Percentiles rank a stretch among this genome's conserved stretches.
phyloP scores from a whole-genome alignment of 2,329 filamentous ascomycete species.

The Hypoxylon sp. region DNA sequence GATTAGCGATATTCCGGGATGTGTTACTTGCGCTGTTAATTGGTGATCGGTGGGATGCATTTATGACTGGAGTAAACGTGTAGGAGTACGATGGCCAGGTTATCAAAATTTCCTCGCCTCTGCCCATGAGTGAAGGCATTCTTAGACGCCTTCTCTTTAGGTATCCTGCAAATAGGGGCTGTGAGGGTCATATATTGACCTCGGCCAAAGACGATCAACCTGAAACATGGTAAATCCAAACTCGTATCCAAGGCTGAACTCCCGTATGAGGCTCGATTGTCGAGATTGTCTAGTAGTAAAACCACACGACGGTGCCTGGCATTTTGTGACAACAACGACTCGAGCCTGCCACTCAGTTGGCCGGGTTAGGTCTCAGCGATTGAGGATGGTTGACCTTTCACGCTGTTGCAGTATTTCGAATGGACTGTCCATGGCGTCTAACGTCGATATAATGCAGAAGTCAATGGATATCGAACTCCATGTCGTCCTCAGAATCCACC shows the following conservation, averaged over 20 bases:
- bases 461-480: conserved; percentile 34
- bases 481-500: conserved; percentile 42
- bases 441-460: neutral
- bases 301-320: neutral
- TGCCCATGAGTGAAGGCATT: neutral
- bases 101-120: neutral
- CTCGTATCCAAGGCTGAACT: neutral
- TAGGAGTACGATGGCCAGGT: neutral
- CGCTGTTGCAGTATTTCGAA: neutral
- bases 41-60: conserved; percentile 18
- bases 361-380: neutral
- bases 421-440: neutral
- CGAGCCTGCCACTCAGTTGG: neutral
- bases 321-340: neutral
- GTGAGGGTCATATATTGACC: neutral
- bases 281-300: neutral
- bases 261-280: neutral
- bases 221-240: conserved; percentile 1
- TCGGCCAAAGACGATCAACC: neutral
- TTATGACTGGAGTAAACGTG: neutral
- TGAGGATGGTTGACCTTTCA: neutral
- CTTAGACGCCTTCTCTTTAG: neutral
- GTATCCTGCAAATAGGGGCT: neutral
- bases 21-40: conserved; percentile 18
- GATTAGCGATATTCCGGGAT: conserved; percentile 29